Evolutionary conservation across 2,329 filamentous ascomycete genomes (phyloP), one percentile per base, ranked within the genome.

Genomic region (Neonectria faginata): DNA sequence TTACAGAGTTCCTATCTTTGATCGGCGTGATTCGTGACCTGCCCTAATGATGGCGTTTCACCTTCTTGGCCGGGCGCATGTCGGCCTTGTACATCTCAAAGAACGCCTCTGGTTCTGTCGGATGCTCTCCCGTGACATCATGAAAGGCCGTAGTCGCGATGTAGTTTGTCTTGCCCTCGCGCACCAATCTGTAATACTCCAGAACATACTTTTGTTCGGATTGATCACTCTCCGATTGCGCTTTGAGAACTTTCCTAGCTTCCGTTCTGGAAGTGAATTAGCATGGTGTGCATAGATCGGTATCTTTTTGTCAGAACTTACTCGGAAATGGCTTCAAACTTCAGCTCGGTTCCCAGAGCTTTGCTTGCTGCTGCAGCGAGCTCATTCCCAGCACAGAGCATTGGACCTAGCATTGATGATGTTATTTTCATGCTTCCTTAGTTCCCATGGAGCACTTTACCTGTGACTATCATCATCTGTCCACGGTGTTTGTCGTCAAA

Each of bases 91-190:
- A 85, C 29, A 78, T 73, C 57, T 81, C 79, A 75, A 86, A 86
- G 70, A 86, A 85, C 11, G 83, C 81, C 4, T 75, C 74, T 0
- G 80, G 82, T 74, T 84, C 78, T 16, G 81, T 83, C 0, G 84
- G 81, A 64, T 82, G 78, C 36, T 72, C 66, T 4, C 80, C 82
- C 2, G 83, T 85, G 31, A 85, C 79, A 58, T 85, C 79, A 58
- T 83, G 80, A 67, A 85, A 86, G 1, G 83, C 79, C 3, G 79
- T 81, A 1, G 84, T 86, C 2, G 83, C 76, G 67, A 86, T 82
- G 71, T 85, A 86, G 72, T 85, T 86, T 0, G 83, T 84, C 77
- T 85, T 86, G 18, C 84, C 84, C 67, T 85, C 83, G 50, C 82
- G 78, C 10, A 86, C 83, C 9, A 86, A 76, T 47, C 81, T 82